phyloP scores from a whole-genome alignment of 768 basidiomycete genomes.

The Sporobolomyces phaffii region DNA sequence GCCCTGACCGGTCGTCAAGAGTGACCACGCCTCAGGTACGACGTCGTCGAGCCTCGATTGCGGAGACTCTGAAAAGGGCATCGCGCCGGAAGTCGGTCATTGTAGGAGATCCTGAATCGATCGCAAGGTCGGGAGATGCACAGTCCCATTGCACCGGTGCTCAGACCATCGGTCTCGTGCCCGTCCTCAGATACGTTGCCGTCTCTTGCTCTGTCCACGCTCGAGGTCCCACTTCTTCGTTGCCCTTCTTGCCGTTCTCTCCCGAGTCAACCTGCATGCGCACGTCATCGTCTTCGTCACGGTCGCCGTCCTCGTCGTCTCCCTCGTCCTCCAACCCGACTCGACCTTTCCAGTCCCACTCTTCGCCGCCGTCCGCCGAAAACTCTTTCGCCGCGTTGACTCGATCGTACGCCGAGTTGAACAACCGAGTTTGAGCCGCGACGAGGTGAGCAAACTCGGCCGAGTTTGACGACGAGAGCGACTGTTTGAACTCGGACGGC shows the following conservation, averaged over 20 bases:
- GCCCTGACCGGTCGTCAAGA: no score
- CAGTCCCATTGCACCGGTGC: no score
- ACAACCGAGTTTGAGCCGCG: neutral
- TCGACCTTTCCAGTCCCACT: slow-evolving; percentile 37
- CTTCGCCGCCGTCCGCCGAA: slow-evolving; percentile 7
- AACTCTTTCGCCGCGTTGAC: slow-evolving; percentile 18
- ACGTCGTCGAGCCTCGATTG: no score
- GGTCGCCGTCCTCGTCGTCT: slow-evolving; percentile 1
- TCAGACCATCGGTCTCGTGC: slow-evolving; percentile 4
- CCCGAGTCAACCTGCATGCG: neutral
- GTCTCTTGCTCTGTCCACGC: slow-evolving; percentile 24
- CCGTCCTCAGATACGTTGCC: slow-evolving; percentile 20
- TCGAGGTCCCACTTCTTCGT: neutral
- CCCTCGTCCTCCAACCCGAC: slow-evolving; percentile 29
- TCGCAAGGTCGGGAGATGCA: no score
- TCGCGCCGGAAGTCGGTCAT: no score
- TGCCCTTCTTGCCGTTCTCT: neutral
- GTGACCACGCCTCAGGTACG: no score
- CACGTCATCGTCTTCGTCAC: neutral
- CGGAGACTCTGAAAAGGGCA: no score
- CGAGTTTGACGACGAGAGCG: neutral
- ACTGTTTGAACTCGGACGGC: slow-evolving; percentile 3
- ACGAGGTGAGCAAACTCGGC: neutral
- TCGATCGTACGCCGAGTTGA: slow-evolving; percentile 8
- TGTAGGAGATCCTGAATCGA: no score